These are phyloP conservation scores for Penicillium manginii DNA, from an alignment of 495 filamentous ascomycete genomes.

Conservation along the genomic window DNA sequence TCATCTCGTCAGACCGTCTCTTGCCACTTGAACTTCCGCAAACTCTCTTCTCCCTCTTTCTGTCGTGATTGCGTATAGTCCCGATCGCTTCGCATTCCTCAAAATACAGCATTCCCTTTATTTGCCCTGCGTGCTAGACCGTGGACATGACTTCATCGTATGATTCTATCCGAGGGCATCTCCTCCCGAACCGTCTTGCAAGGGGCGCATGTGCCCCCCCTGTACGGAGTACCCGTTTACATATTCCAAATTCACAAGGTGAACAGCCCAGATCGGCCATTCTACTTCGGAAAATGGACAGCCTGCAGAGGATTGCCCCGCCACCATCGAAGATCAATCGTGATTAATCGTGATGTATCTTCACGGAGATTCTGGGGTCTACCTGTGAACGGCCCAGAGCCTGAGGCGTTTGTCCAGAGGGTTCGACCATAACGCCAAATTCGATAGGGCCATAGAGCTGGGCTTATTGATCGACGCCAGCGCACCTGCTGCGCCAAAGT, in stretches of 20 bases:
- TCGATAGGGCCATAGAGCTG: background rate
- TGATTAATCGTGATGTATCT: background rate
- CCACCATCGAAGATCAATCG: conserved; percentile 5
- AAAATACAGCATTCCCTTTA: conserved; percentile 1
- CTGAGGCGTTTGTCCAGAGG: conserved; percentile 16
- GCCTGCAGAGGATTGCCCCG: background rate
- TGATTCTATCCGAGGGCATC: background rate
- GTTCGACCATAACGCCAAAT: conserved; percentile 2
- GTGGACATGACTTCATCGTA: background rate
- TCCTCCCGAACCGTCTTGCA: background rate
- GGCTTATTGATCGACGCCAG: conserved; percentile 31
- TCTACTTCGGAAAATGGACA: background rate
- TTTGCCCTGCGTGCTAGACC: background rate
- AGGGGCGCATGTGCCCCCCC: background rate
- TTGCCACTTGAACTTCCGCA: conserved; percentile 1
- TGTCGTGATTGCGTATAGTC: background rate
- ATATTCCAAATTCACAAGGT: background rate
- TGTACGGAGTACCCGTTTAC: background rate
- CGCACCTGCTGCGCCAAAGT: conserved; percentile 36
- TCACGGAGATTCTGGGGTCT: background rate
- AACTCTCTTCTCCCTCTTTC: background rate
- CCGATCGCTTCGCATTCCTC: conserved; percentile 2
- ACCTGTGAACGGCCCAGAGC: background rate
- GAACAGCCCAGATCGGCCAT: conserved; percentile 1
- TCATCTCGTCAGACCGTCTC: conserved; percentile 3